A percentile compares a stretch with the other conserved stretches of the same genome.
Evolutionary conservation across 202 grass and related monocot species (phyloP).

Genomic region (Schoenoplectus triqueter): DNA sequence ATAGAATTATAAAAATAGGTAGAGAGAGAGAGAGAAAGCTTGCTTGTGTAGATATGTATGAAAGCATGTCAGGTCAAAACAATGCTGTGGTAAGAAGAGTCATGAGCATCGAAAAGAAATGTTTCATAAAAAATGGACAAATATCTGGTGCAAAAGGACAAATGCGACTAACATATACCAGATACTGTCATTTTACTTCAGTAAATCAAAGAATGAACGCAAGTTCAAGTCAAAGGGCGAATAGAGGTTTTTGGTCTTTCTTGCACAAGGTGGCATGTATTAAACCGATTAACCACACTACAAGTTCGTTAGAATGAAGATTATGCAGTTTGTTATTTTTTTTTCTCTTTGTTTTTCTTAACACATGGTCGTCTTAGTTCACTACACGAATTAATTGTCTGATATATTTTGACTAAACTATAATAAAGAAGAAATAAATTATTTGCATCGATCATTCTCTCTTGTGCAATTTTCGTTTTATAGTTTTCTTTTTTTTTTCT

Average conservation of each 20-base stretch:
- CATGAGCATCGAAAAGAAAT: conserved; percentile 75
- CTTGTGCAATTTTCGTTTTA: too few species aligned
- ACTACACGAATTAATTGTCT: too few species aligned
- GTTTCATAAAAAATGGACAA: conserved; percentile 53
- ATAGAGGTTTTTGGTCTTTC: conserved; percentile 77
- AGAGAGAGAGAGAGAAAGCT: conserved; percentile 19
- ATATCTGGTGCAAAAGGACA: conserved; percentile 65
- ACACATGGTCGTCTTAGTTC: too few species aligned
- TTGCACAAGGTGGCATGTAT: conserved; percentile 45
- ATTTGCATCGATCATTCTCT: too few species aligned
- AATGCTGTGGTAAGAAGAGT: conserved; percentile 81
- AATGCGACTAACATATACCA: conserved; percentile 49
- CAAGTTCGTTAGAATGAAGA: neutral
- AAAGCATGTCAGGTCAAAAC: conserved; percentile 53
- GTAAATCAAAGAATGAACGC: conserved; percentile 47
- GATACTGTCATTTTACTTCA: conserved; percentile 41
- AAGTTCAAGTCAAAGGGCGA: conserved; percentile 58
- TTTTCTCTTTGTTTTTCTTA: too few species aligned
- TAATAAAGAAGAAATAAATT: too few species aligned
- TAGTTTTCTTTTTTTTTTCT: conserved; percentile 1
- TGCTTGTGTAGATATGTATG: conserved; percentile 68
- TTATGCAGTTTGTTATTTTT: neutral
- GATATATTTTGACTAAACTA: too few species aligned
- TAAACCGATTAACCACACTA: neutral
- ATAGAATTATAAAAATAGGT: neutral